Base-by-base conservation (phyloP, 305 asterid species). In the Fraxinus velutina region DNA sequence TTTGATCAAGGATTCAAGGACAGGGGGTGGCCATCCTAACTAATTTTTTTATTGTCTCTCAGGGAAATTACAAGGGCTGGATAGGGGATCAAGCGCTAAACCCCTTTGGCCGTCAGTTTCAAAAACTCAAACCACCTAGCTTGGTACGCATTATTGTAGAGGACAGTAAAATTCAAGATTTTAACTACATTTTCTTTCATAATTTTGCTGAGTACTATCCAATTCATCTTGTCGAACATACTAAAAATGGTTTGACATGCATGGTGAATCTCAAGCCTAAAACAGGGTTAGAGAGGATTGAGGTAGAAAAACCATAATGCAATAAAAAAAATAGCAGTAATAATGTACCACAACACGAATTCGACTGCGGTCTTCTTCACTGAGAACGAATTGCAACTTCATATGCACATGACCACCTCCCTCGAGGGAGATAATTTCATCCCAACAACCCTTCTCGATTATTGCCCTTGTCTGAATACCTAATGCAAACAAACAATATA, bases 361-460 rank as follows among this genome's bases (percentile, higher is more conserved):
- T 66, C 93, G 95, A 52, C 79, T 79, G 27, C 93, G 92, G 0
- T 95, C 98, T 79, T 89, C 96, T 33, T 92, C 94, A 76, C 83
- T 95, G 84, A 95, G 95, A 87, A 85, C 33, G 78, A 95, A 93
- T 44, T 82, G 92, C 85, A 93, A 78, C 88, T 93, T 91, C 97
- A 95, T 84, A 87, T 89, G 99, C 75, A 92, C 97, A 36, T 86
- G 85, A 6, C 97, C 94, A 75, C 94, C 90, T 78, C 91, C 95
- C 78, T 88, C 88, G 70, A 95, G 84, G 73, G 88, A 84, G 81
- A 92, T 92, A 80, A 85, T 88, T 47, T 93, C 97, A 75, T 95
- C 96, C 98, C 98, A 93, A 62, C 44, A 85, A 6, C 92, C 97
- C 90, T 92, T 95, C 92, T 95, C 94, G 22, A 95, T 92, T 77